Base-by-base conservation (phyloP, 176 grass and related monocot species). In the Oryza coarctata region DNA sequence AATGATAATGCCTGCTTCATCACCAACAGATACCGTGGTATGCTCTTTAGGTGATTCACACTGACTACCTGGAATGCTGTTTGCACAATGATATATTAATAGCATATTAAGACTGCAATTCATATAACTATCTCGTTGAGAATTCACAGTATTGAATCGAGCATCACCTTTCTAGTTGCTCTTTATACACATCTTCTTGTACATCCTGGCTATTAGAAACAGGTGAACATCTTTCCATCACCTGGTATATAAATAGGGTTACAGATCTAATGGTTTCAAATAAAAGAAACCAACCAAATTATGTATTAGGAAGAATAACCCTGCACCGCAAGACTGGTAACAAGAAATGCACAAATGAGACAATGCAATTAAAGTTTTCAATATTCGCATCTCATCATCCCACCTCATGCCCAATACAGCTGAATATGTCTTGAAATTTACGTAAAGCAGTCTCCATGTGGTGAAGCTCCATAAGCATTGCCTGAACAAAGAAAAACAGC, bases 381-480 rank as follows among this genome's bases (percentile, higher is more conserved):
- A 57, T 64, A 71, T 63, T 35, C 80, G 10, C 31, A 60, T 60
- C 55, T 25, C n/a, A 60, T 60, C 22, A 35, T 50, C 63, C 50
- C 69, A 80, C 87, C 63, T 84, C 76, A 40, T 80, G 70, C 50
- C 82, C 76, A 6, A 89, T 80, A n/a, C 70, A 64, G 25, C 70
- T 6, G 26, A 85, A 89, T 40, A 89, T 80, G 67, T 74, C 76
- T 80, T 89, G 82, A 80, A 89, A 80, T 62, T 70, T 84, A 5
- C 7, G 38, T 70, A 84, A 26, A 67, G 72, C 72, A 72, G 77
- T 73, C 79, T 90, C 87, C 92, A 94, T 90, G 27, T 78, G 88
- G 28, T 82, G 87, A 74, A 94, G 65, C 55, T 94, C 89, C 77
- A 87, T 71, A 78, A 80, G 83, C 76, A 92, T 85, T 62, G n/a